These are phyloP conservation scores for Syncephalis plumigaleata DNA, from an alignment of 371 early-diverging fungal genomes.

Conservation along the genomic window DNA sequence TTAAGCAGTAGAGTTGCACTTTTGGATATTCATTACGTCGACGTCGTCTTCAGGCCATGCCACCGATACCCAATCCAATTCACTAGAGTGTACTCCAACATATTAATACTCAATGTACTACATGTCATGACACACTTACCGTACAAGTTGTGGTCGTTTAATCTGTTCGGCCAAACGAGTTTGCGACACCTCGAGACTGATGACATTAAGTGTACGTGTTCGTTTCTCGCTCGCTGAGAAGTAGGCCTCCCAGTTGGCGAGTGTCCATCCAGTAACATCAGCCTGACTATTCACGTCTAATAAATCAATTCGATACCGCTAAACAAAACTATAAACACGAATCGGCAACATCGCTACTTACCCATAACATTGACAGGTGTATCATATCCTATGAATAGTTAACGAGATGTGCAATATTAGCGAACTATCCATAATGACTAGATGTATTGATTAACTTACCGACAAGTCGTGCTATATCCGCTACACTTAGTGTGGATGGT, in stretches of 20 bases:
- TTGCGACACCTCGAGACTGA: conserved; percentile 68
- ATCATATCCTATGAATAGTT: conserved; percentile 26
- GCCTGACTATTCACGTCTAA: conserved; percentile 70
- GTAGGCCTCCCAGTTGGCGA: conserved; percentile 70
- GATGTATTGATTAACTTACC: conserved; percentile 17
- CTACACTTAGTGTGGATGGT: conserved; percentile 28
- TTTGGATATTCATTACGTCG: conserved; percentile 45
- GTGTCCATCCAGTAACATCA: conserved; percentile 51
- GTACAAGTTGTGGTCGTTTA: conserved; percentile 53
- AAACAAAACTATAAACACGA: neutral
- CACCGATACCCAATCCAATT: conserved; percentile 72
- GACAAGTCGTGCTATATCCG: conserved; percentile 44
- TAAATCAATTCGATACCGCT: neutral
- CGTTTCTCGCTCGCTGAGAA: conserved; percentile 35
- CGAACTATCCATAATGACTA: too few relatives aligned
- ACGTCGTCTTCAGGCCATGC: conserved; percentile 57
- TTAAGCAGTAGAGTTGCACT: conserved; percentile 77
- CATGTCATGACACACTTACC: conserved; percentile 12
- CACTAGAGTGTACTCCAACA: conserved; percentile 16
- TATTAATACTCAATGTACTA: neutral
- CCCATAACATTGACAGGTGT: conserved; percentile 50
- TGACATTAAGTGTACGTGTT: conserved; percentile 64
- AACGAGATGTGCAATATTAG: too few relatives aligned
- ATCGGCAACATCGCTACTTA: conserved; percentile 4
- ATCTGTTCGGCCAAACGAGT: conserved; percentile 45